Base-by-base conservation (phyloP, 306 rosid genomes). In the Albizia julibrissin region DNA sequence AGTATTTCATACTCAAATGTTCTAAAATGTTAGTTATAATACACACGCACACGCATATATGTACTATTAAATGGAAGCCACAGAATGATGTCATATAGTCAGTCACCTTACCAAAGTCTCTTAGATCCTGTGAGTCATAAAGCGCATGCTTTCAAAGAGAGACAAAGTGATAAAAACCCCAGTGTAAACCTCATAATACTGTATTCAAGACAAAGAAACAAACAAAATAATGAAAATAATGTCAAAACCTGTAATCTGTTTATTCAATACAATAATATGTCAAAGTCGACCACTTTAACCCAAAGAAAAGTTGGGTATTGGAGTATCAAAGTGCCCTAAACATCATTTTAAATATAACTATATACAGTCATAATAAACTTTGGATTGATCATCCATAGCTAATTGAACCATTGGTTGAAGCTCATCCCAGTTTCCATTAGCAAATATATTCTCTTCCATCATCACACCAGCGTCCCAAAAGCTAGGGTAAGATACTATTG, bases 391-490 rank as follows among this genome's bases (percentile, higher is more conserved):
- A 42, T 69, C 74, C 50, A 62, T 59, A 37, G 92, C 91, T 24
- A 86, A 82, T 84, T 90, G 90, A 74, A 93, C 93, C 66, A 94
- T 81, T 22, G 91, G 76, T 80, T 85, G 85, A 34, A 93, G 86
- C 85, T 93, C 97, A 75, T 95, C 95, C 94, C 95, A 95, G 68
- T 78, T 90, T 66, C 82, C 94, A 79, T 87, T 67, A 14, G 76
- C 75, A 67, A 93, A 84, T 44, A 84, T 26, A 83, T 89, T 89
- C 18, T 85, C 87, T 4, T 83, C 56, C 58, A 71, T 26, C 58
- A 44, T 37, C 39, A 24, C 31, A 46, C 14, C 19, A 43, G 75
- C 87, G 69, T 54, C 88, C 94, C 87, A 83, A 24, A 89, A 83
- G 71, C 76, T 82, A 10, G 91, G 64, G 39, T 80, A 75, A 21